A percentile compares a stretch with the other conserved stretches of the same genome.
Evolutionary conservation across 345 rosid species (phyloP).

Genomic region (Murraya koenigii): DNA sequence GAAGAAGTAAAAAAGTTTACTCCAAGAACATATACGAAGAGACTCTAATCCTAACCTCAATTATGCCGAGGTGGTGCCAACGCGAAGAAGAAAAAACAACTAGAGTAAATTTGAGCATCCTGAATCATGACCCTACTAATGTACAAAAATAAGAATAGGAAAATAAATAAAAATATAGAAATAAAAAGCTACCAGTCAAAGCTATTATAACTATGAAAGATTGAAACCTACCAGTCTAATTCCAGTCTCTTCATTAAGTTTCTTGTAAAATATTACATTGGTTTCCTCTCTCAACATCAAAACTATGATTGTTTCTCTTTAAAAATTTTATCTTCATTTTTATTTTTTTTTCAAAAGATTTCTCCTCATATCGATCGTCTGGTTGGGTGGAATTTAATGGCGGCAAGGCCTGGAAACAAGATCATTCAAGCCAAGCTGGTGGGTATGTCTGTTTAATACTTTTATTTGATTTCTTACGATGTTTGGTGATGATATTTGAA

Average conservation of each 20-base stretch:
- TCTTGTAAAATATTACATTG: not conserved
- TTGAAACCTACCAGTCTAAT: slow-evolving; percentile 32
- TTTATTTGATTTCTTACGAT: not conserved
- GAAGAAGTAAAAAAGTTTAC: not conserved
- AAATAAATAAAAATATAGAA: not conserved
- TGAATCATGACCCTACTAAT: too few species aligned
- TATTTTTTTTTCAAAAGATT: not conserved
- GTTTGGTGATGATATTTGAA: not conserved
- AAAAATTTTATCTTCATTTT: not conserved
- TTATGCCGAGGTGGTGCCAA: not conserved
- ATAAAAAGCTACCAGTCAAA: slow-evolving; percentile 27
- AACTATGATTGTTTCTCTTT: not conserved
- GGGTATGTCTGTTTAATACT: slow-evolving; percentile 43
- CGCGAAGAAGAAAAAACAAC: not conserved
- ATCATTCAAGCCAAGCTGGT: slow-evolving; percentile 81
- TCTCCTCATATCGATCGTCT: not conserved
- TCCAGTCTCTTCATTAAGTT: not conserved
- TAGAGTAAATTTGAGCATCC: too few species aligned
- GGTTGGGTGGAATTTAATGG: slow-evolving; percentile 27
- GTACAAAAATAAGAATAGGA: too few species aligned
- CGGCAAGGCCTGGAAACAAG: slow-evolving; percentile 64
- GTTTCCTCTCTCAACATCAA: not conserved
- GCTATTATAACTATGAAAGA: not conserved
- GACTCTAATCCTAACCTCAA: too few species aligned
- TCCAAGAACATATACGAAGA: too few species aligned